phyloP scores from a whole-genome alignment of 2,329 filamentous ascomycete genomes.

The Cryphonectria radicalis region DNA sequence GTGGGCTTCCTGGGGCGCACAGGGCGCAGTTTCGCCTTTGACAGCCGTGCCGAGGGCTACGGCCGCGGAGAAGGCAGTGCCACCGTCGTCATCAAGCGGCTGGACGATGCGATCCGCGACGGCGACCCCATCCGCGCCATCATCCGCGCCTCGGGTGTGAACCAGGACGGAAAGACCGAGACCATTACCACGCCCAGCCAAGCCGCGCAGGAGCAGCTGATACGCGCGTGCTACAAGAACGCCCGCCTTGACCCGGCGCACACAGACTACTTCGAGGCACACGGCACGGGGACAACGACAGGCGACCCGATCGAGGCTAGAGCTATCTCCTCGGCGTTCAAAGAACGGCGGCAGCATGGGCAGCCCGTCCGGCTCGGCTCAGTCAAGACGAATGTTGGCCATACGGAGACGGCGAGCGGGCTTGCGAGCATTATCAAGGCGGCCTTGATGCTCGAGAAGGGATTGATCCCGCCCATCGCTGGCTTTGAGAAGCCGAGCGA shows the following conservation, averaged over 20 bases:
- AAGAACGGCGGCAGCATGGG: conserved; percentile 23
- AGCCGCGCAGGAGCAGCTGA: conserved; percentile 40
- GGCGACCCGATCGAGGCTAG: conserved; percentile 42
- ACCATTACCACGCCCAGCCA: conserved; percentile 35
- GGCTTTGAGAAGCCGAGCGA: conserved; percentile 30
- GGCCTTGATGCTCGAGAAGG: conserved; percentile 21
- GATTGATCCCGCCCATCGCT: conserved; percentile 36
- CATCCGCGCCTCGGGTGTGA: conserved; percentile 36
- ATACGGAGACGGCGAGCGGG: conserved; percentile 22
- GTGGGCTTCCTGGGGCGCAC: conserved; percentile 30
- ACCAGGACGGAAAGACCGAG: conserved; percentile 37
- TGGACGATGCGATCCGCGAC: conserved; percentile 3
- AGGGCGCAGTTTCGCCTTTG: conserved; percentile 17
- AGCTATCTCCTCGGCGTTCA: conserved; percentile 31
- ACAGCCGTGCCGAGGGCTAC: conserved; percentile 13
- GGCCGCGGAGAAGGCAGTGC: conserved; percentile 14
- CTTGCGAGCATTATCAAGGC: conserved; percentile 27
- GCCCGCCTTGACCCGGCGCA: conserved; percentile 34
- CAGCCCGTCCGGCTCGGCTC: conserved; percentile 38
- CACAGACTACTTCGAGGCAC: conserved; percentile 40
- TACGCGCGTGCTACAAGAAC: conserved; percentile 38
- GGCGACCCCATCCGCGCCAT: not conserved
- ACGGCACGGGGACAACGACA: conserved; percentile 42
- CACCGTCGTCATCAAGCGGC: conserved; percentile 5
- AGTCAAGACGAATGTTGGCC: conserved; percentile 39